A percentile compares a stretch with the other conserved stretches of the same genome.
These are phyloP conservation scores for Pugionium cornutum DNA, from an alignment of 345 rosid species.

Conservation along the genomic window DNA sequence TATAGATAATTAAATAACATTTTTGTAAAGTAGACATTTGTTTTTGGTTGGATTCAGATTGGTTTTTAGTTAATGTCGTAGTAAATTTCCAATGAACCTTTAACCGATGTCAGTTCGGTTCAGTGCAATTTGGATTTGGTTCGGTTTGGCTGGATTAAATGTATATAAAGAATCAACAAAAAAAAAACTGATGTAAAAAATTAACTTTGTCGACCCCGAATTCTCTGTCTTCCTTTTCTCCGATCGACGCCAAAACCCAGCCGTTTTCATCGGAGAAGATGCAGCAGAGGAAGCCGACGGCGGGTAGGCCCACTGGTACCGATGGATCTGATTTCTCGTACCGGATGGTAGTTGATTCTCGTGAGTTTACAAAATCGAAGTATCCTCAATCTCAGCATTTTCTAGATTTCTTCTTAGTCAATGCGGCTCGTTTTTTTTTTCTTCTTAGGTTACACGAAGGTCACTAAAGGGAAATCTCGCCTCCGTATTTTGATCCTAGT, in stretches of 20 bases:
- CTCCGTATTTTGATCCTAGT: slow-evolving; percentile 39
- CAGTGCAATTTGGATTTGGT: neutral
- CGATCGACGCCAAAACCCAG: neutral
- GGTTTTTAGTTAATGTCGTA: too few relatives aligned
- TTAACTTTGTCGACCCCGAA: neutral
- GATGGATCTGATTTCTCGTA: slow-evolving; percentile 87
- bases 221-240: neutral
- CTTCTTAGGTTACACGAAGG: slow-evolving; percentile 38
- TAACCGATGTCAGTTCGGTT: too few relatives aligned
- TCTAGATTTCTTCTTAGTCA: slow-evolving; percentile 4
- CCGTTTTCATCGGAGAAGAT: slow-evolving; percentile 28
- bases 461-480: slow-evolving; percentile 39
- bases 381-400: too few relatives aligned
- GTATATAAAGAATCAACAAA: too few relatives aligned
- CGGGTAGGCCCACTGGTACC: slow-evolving; percentile 55
- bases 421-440: neutral
- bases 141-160: neutral
- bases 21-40: too few relatives aligned
- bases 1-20: too few relatives aligned
- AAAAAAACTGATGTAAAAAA: too few relatives aligned
- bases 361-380: slow-evolving; percentile 42
- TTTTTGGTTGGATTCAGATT: too few relatives aligned
- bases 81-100: too few relatives aligned
- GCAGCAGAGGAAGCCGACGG: slow-evolving; percentile 48
- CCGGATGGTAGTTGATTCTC: slow-evolving; percentile 89